Evolutionary conservation across 2,329 filamentous ascomycete genomes (phyloP).

Genomic region (Venturia aucupariae): DNA sequence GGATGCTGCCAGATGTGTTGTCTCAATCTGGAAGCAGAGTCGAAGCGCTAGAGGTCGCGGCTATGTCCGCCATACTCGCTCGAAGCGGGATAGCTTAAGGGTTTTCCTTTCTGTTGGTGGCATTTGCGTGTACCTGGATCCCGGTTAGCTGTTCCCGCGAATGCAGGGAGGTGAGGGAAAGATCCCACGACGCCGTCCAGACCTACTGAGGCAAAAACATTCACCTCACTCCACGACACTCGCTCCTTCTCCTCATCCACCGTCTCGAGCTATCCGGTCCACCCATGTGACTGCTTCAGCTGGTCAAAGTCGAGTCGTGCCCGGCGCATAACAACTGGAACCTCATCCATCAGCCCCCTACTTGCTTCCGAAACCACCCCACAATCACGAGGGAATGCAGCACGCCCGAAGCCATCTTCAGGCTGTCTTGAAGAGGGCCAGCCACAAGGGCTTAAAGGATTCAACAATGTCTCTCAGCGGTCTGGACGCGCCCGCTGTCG

Average conservation of each 20-base stretch:
- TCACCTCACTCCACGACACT: not conserved
- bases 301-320: not conserved
- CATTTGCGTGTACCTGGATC: not conserved
- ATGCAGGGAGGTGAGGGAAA: not conserved
- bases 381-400: not conserved
- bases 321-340: not conserved
- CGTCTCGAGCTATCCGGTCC: not conserved
- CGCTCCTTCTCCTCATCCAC: not conserved
- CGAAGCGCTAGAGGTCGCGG: not conserved
- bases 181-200: not conserved
- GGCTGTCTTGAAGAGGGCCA: not conserved
- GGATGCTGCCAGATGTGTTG: not conserved
- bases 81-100: not conserved
- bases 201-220: not conserved
- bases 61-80: not conserved
- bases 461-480: constrained; percentile 85
- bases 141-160: too few relatives aligned
- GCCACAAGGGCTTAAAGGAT: not conserved
- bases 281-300: not conserved
- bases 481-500: constrained; percentile 69
- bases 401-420: not conserved
- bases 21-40: not conserved
- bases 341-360: not conserved
- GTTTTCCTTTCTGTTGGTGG: not conserved
- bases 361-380: not conserved